A percentile compares a stretch with the other conserved stretches of the same genome.
phyloP scores from a whole-genome alignment of 805 yeast species.

The Deakozyma indianensis region DNA sequence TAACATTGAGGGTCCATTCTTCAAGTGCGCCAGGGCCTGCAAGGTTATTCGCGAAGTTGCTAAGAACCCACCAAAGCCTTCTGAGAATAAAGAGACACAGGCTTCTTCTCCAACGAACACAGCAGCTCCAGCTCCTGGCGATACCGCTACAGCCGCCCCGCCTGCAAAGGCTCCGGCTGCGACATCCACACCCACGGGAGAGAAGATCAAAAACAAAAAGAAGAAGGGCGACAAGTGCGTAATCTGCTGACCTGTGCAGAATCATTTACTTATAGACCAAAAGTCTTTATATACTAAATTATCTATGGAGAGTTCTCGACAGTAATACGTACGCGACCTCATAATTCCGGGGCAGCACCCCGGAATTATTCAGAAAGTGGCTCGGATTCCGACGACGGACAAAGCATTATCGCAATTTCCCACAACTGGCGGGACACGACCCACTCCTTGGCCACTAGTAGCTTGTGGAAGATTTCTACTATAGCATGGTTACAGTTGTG shows the following conservation, averaged over 20 bases:
- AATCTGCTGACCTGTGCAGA: conserved; percentile 3
- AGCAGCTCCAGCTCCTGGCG: conserved; percentile 1
- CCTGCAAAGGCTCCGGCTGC: background rate
- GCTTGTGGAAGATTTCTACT: too few relatives aligned
- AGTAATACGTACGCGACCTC: too few relatives aligned
- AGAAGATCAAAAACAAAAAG: background rate
- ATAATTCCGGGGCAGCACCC: too few relatives aligned
- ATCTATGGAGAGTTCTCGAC: too few relatives aligned
- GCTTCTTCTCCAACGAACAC: conserved; percentile 36
- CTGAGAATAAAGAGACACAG: too few relatives aligned
- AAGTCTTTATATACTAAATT: background rate
- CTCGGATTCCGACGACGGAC: too few relatives aligned
- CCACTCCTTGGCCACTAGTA: too few relatives aligned
- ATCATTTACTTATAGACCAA: background rate
- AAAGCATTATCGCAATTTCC: too few relatives aligned
- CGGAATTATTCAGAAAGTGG: too few relatives aligned
- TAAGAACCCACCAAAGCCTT: background rate
- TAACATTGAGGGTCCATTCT: conserved; percentile 76
- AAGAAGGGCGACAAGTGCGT: conserved; percentile 8
- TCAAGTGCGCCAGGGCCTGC: conserved; percentile 49
- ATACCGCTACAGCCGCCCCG: background rate
- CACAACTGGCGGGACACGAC: too few relatives aligned
- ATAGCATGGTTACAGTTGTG: too few relatives aligned
- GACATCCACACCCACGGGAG: background rate
- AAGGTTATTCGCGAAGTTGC: conserved; percentile 59